Evolutionary conservation across 306 rosid genomes (phyloP), one percentile per base, ranked within the genome.

Genomic region (Rosa multiflora): DNA sequence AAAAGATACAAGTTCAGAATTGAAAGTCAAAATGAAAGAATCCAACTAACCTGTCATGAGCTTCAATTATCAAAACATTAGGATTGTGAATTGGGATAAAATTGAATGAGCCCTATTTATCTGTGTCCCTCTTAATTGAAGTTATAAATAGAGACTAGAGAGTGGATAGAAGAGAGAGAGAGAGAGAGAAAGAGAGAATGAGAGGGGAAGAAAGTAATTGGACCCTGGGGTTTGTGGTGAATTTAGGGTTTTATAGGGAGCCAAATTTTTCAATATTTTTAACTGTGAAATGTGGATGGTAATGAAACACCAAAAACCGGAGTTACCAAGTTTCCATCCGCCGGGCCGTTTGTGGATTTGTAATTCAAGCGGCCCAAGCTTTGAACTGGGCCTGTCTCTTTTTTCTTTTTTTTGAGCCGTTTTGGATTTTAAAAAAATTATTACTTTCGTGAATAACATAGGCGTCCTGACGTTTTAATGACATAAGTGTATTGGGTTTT

Each of bases 221-320:
- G 37, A 62, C 12, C 23, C 73, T 11, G 3, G 26, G 48, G 72
- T 4, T 20, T 63, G 5, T 12, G 83, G 78, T 81, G 72, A 82
- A 76, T 72, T 81, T 76, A 76, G 84, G 84, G 81, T 15, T 76
- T 47, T 81, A 72, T 61, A 43, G 39, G 77, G 39, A 3, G 1
- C 67, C 40, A 3, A 10, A 9, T 12, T 40, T 56, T 55, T 4
- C 11, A 13, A 56, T 44, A 46, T 76, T 61, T 11, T 62, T 29
- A 32, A 62, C 79, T 0, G 79, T 9, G 47, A 21, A 11, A 26
- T 62, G 79, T 49, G 75, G 85, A 58, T 66, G 85, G 63, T 67
- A 73, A 78, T 21, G 70, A 76, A 53, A 70, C 69, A 72, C 62
- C 12, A 46, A 53, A 9, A 35, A 64, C 58, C 51, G 29, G 29